Conservation (phyloP, 108 stramenopile species). For the Pelagomonas calceolata region DNA sequence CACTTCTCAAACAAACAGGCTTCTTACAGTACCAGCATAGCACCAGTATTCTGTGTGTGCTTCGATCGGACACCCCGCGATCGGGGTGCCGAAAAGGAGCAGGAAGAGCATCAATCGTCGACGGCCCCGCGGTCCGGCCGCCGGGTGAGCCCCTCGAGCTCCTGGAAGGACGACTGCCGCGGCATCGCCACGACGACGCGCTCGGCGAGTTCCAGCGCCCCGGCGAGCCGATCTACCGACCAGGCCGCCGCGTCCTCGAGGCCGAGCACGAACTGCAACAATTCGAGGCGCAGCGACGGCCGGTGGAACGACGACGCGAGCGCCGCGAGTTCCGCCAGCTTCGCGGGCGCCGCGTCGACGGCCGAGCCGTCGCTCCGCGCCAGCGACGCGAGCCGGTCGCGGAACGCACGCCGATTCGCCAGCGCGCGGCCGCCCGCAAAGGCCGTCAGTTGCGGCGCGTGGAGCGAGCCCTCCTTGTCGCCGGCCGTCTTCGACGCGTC, state of each 20-base stretch:
- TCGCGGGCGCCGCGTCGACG: too few species aligned
- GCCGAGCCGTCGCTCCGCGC: background rate
- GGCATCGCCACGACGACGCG: background rate
- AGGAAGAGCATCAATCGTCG: too few species aligned
- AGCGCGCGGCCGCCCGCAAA: background rate
- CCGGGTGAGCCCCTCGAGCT: too few species aligned
- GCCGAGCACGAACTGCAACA: constrained; percentile 74
- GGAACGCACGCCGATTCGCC: background rate
- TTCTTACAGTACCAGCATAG: too few species aligned
- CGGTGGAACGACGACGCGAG: constrained; percentile 59
- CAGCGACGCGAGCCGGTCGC: background rate
- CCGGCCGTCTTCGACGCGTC: background rate
- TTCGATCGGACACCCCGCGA: too few species aligned
- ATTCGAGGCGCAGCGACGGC: constrained; percentile 71
- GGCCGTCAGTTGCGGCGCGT: background rate
- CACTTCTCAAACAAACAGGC: too few species aligned
- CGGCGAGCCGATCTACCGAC: background rate
- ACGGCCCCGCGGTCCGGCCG: too few species aligned
- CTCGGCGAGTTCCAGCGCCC: background rate
- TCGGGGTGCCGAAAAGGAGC: too few species aligned
- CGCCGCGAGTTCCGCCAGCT: constrained; percentile 35
- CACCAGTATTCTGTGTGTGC: too few species aligned
- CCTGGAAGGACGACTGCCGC: too few species aligned
- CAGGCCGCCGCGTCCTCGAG: constrained; percentile 43
- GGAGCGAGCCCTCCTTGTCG: background rate